Percentiles rank a stretch among this genome's conserved stretches.
Evolutionary conservation across 495 filamentous ascomycete species (phyloP).

Genomic region (Annulohypoxylon moriforme): DNA sequence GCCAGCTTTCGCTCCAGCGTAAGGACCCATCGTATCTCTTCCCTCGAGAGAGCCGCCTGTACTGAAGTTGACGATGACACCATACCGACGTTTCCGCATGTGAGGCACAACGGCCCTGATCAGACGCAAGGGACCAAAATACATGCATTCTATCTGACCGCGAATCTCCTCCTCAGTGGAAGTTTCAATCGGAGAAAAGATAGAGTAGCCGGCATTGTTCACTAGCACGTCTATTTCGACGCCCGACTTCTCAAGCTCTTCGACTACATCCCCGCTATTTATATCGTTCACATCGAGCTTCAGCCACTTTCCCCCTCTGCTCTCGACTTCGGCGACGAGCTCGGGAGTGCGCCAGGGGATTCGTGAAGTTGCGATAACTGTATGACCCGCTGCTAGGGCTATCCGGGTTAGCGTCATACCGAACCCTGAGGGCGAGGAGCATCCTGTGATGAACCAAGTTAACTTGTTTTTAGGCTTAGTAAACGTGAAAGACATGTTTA

Average conservation of each 20-base stretch:
- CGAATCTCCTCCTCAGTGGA: slow-evolving; percentile 55
- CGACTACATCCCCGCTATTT: slow-evolving; percentile 36
- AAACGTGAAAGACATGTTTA: slow-evolving; percentile 24
- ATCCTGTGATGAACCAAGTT: slow-evolving; percentile 65
- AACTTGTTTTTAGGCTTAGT: slow-evolving; percentile 32
- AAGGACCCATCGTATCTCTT: slow-evolving; percentile 55
- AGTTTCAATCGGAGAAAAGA: slow-evolving; percentile 51
- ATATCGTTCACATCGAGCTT: slow-evolving; percentile 54
- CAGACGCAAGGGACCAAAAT: slow-evolving; percentile 60
- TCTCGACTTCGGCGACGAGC: slow-evolving; percentile 57
- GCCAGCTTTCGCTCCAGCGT: slow-evolving; percentile 60
- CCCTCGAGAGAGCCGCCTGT: slow-evolving; percentile 59
- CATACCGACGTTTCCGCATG: slow-evolving; percentile 57
- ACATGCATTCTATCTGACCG: slow-evolving; percentile 61
- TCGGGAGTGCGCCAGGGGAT: slow-evolving; percentile 55
- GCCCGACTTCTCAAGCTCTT: slow-evolving; percentile 36
- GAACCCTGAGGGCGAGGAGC: slow-evolving; percentile 63
- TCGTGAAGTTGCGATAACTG: slow-evolving; percentile 63
- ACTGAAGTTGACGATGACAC: slow-evolving; percentile 61
- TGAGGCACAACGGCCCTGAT: slow-evolving; percentile 58
- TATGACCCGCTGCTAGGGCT: slow-evolving; percentile 56
- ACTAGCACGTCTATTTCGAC: slow-evolving; percentile 66
- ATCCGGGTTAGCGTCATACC: slow-evolving; percentile 55
- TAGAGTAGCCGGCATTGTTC: slow-evolving; percentile 68
- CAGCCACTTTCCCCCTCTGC: slow-evolving; percentile 58